Conservation (phyloP, 208 protist species). For the Trypanosoma cruzi region DNA sequence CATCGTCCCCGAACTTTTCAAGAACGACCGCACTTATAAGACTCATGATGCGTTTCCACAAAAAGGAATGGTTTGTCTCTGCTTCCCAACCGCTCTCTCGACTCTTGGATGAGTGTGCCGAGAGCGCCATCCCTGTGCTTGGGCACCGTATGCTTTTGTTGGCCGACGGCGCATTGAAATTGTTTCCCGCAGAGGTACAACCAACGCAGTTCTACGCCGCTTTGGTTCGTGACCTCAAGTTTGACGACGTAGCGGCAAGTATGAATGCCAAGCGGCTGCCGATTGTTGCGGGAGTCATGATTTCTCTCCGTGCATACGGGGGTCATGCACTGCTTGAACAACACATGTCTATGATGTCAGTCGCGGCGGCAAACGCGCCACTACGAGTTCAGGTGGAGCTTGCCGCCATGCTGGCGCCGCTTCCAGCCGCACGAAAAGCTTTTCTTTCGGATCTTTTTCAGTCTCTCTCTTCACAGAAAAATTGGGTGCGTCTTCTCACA, state of each 20-base stretch:
- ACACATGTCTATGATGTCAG: constrained; percentile 69
- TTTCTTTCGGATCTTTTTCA: constrained; percentile 64
- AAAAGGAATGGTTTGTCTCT: constrained; percentile 28
- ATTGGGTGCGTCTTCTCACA: constrained; percentile 48
- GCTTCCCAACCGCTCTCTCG: constrained; percentile 21
- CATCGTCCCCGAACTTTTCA: constrained; percentile 10
- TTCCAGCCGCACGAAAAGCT: constrained; percentile 41
- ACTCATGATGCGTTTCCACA: constrained; percentile 36
- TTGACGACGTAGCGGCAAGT: constrained; percentile 50
- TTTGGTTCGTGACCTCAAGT: constrained; percentile 50
- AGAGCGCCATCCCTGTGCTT: constrained; percentile 10
- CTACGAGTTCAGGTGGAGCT: constrained; percentile 60
- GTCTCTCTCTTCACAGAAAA: constrained; percentile 45
- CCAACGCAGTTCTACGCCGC: constrained; percentile 45
- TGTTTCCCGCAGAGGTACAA: constrained; percentile 40
- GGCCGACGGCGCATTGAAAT: constrained; percentile 34
- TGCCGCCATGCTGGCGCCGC: constrained; percentile 44
- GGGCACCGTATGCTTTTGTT: constrained; percentile 39
- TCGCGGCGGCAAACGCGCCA: constrained; percentile 57
- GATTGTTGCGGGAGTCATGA: constrained; percentile 46
- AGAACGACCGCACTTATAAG: constrained; percentile 29
- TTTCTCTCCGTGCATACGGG: constrained; percentile 56
- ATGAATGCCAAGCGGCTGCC: constrained; percentile 43
- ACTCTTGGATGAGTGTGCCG: constrained; percentile 24
- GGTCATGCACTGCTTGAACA: constrained; percentile 54